These are phyloP conservation scores for Elsinoe arachidis DNA, from an alignment of 2,329 filamentous ascomycete genomes.

Conservation along the genomic window DNA sequence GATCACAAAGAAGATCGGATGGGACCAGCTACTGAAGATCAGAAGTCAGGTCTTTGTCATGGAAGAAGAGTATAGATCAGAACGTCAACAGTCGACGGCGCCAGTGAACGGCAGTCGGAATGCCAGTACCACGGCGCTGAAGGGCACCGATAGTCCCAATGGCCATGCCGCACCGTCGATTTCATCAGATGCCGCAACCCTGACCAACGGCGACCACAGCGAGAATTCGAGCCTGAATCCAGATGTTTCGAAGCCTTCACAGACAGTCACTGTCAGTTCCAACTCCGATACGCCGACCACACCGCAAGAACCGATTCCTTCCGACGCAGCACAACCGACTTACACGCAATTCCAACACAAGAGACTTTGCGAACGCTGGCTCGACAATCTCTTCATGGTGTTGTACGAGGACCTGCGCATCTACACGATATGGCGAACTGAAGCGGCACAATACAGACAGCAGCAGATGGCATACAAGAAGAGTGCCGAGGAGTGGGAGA, in stretches of 20 bases:
- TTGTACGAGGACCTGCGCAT: conserved; percentile 95
- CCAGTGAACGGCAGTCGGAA: conserved; percentile 51
- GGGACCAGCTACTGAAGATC: conserved; percentile 92
- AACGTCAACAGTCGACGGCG: conserved; percentile 58
- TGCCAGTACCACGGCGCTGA: conserved; percentile 70
- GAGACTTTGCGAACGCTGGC: conserved; percentile 91
- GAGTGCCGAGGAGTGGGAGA: conserved; percentile 95
- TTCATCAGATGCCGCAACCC: conserved; percentile 26
- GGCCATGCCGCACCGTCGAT: conserved; percentile 25
- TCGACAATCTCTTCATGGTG: conserved; percentile 98
- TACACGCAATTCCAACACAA: conserved; percentile 95
- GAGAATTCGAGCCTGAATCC: conserved; percentile 25
- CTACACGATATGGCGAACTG: conserved; percentile 98
- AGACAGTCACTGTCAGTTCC: conserved; percentile 26
- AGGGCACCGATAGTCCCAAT: conserved; percentile 52
- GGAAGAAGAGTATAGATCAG: conserved; percentile 95
- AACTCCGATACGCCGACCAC: conserved; percentile 23
- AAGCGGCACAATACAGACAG: conserved; percentile 90
- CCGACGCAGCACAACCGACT: conserved; percentile 57
- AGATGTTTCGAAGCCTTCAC: conserved; percentile 28
- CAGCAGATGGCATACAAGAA: conserved; percentile 96
- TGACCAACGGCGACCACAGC: conserved; percentile 23
- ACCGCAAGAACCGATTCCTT: conserved; percentile 21
- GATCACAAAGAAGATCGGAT: conserved; percentile 92
- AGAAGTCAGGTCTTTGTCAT: conserved; percentile 97